Evolutionary conservation across 1,284 basidiomycete genomes (phyloP).

Genomic region (Mixia osmundae): DNA sequence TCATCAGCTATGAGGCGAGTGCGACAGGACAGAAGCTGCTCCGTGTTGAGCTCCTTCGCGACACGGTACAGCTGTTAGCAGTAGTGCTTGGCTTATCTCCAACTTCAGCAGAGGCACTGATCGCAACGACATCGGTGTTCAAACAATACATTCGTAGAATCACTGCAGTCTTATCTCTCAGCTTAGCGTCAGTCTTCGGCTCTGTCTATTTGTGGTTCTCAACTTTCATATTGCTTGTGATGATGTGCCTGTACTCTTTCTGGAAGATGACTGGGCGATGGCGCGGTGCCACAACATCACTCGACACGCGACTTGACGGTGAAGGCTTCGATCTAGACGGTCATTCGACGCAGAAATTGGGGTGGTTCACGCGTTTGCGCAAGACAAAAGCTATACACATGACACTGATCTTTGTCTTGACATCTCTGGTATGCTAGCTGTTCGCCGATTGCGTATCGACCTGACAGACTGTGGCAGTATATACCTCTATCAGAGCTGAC

Average conservation of each 20-base stretch:
- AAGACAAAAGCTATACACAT: constrained; percentile 9
- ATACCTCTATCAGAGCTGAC: constrained; percentile 14
- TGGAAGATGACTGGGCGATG: constrained; percentile 14
- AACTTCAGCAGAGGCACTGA: background rate
- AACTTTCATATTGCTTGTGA: constrained; percentile 9
- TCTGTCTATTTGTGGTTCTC: constrained; percentile 13
- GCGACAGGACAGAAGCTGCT: constrained; percentile 4
- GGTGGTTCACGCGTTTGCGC: constrained; percentile 4
- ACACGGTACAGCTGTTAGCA: constrained; percentile 7
- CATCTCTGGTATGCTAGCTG: constrained; percentile 5
- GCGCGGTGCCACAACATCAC: constrained; percentile 2
- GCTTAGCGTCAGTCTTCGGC: constrained; percentile 16
- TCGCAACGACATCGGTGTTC: background rate
- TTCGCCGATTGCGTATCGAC: background rate
- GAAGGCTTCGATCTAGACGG: constrained; percentile 13
- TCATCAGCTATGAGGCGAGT: constrained; percentile 9
- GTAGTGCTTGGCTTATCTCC: background rate
- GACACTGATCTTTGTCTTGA: constrained; percentile 13
- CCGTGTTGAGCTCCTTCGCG: constrained; percentile 8
- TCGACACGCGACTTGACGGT: constrained; percentile 5
- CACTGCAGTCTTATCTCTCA: constrained; percentile 13
- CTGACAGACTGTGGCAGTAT: constrained; percentile 3
- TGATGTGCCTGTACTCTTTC: constrained; percentile 13
- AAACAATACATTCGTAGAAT: constrained; percentile 5
- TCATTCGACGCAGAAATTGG: constrained; percentile 1